Evolutionary conservation across 2,329 filamentous ascomycete genomes (phyloP).

Genomic region (Metarhizium humberi): DNA sequence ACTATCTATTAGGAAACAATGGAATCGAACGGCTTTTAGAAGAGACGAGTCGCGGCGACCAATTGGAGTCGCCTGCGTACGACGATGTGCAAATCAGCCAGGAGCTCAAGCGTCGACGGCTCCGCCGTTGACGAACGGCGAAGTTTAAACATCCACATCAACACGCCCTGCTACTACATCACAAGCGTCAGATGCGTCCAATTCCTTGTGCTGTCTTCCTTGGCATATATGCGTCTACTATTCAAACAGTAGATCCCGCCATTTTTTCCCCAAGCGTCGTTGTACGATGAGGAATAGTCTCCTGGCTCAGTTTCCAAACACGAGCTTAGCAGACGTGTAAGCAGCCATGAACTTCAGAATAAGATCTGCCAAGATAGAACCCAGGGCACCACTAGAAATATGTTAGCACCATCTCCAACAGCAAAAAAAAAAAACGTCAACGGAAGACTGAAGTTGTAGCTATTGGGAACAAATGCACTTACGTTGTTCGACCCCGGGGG

Average conservation of each 20-base stretch:
- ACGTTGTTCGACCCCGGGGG: conserved; percentile 34
- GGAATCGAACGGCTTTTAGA: conserved; percentile 43
- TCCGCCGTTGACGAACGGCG: conserved; percentile 16
- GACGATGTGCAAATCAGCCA: conserved; percentile 11
- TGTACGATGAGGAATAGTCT: not conserved
- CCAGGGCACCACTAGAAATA: conserved; percentile 23
- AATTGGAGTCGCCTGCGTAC: conserved; percentile 2
- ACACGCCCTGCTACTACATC: not conserved
- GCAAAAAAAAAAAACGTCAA: not conserved
- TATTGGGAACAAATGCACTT: conserved; percentile 11
- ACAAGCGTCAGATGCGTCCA: not conserved
- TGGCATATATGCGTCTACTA: not conserved
- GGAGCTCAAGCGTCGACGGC: conserved; percentile 21
- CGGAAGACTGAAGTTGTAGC: not conserved
- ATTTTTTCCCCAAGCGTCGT: not conserved
- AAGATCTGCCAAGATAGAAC: conserved; percentile 25
- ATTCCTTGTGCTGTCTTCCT: not conserved
- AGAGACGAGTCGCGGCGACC: conserved; percentile 12
- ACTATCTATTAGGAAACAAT: conserved; percentile 65
- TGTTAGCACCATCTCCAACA: not conserved
- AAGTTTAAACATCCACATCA: not conserved
- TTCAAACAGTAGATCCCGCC: not conserved
- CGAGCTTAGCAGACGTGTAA: conserved; percentile 31
- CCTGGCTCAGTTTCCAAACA: conserved; percentile 18
- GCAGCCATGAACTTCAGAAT: conserved; percentile 33